Percentiles rank a stretch among this genome's conserved stretches.
These are phyloP conservation scores for Dysphania ambrosioides DNA, from an alignment of 148 eudicot genomes.

Conservation along the genomic window DNA sequence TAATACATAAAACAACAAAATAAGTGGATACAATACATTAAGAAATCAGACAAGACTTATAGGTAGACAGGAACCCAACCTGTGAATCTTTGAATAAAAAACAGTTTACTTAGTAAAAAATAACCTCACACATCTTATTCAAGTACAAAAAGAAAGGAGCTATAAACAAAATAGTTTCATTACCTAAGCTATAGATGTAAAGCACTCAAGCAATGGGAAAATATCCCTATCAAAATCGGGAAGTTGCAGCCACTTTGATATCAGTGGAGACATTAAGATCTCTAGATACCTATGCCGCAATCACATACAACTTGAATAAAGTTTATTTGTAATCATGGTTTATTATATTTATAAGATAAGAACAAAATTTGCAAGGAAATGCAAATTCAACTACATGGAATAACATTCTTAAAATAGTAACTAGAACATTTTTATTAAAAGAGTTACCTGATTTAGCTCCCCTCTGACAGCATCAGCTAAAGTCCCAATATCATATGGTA, in stretches of 20 bases:
- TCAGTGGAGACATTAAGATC: slow-evolving; percentile 91
- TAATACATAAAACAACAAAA: too few species aligned
- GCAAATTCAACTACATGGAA: background rate
- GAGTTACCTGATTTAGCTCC: slow-evolving; percentile 77
- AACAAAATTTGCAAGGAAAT: background rate
- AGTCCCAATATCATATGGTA: slow-evolving; percentile 78
- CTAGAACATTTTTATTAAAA: background rate
- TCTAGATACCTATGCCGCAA: slow-evolving; percentile 77
- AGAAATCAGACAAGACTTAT: too few species aligned
- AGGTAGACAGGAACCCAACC: background rate
- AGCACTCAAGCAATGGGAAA: slow-evolving; percentile 90
- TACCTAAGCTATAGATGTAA: slow-evolving; percentile 98
- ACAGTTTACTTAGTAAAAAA: background rate
- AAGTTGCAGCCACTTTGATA: slow-evolving; percentile 97
- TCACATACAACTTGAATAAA: slow-evolving; percentile 23
- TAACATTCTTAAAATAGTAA: background rate
- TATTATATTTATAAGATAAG: background rate
- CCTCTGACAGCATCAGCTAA: slow-evolving; percentile 96
- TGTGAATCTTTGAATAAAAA: background rate
- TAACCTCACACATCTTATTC: background rate
- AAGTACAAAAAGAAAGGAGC: background rate
- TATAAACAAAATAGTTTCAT: background rate
- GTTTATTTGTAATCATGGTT: background rate
- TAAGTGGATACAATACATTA: too few species aligned
- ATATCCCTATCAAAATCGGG: slow-evolving; percentile 82